Evolutionary conservation across 1,284 basidiomycete species (phyloP), one percentile per base, ranked within the genome.

Genomic region (Vanrija humicola): DNA sequence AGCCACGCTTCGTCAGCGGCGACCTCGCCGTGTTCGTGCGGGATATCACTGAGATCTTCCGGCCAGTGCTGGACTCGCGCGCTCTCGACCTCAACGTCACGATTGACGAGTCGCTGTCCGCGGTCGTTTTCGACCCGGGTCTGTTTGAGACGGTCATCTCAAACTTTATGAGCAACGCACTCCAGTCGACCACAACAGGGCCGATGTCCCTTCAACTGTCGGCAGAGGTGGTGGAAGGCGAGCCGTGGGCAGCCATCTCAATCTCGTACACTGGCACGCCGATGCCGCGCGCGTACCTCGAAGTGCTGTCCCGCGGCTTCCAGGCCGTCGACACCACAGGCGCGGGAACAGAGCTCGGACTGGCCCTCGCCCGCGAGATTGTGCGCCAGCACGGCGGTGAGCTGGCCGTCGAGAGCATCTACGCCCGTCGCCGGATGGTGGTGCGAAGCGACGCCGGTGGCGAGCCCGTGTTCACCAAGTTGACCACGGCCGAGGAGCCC

Each of bases 321-420:
- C 34, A 34, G 14, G 34, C 34, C 2, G 34, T 34, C 34, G 34
- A 34, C 12, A 34, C 34, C 5, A 34, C 34, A 15, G 34, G 34
- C 12, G 34, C 34, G 4, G 34, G 34, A 8, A 34, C 34, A 8
- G 34, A 42, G 40, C 40, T 42, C 16, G 19, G n/a, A 8, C 19
- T 14, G 38, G 40, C 69, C 3, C 55, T 75, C 3, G 68, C 65
- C 1, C 61, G 64, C 23, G 77, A 78, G 54, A 65, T 79, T 25
- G 64, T 80, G 28, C 74, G 73, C 28, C 62, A 78, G n/a, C 76
- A 79, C 54, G 73, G 69, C 5, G 78, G 78, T 5, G 67, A 72
- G 4, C 65, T 80, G 29, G 47, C 64, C 0, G 72, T 79, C 38
- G 54, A 47, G 42, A 52, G 46, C 26, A 19, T 16, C 38, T 18